Base-by-base conservation (phyloP, 75 land plant genomes). In the Picea sitchensis region DNA sequence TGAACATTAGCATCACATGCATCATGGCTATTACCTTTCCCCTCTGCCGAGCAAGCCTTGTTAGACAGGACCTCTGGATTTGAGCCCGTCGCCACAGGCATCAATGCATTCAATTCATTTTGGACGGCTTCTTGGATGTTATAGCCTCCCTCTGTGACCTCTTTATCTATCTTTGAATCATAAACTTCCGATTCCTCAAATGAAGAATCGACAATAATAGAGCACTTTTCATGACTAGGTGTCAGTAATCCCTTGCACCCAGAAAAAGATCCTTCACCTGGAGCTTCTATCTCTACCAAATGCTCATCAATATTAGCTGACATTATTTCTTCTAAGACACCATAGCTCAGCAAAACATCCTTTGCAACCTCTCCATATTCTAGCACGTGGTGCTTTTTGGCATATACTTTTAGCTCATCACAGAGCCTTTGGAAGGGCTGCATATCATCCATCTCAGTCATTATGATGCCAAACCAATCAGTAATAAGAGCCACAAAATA, bases 321-420 rank as follows among this genome's bases (percentile, higher is more conserved):
- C 47, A 69, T 69, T 17, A 69, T 20, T 44, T 82, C 85, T 61
- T 83, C 85, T 31, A 76, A 41, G 8, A 89, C 80, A 54, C 83
- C 83, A 76, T 89, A 91, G 13, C 71, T 81, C 44, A 76, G 76
- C 64, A 91, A 79, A 18, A 91, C 26, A 11, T 85, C 91, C 63
- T 85, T 85, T 34, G 85, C 83, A 72, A 81, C 9, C 58, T 91
- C 86, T 63, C 76, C 90, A 64, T 72, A 80, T 76, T 91, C 91
- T 26, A 58, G 61, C 47, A 91, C 76, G 17, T 85, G 80, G 58
- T 89, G 63, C 5, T 64, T 71, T 11, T 69, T 68, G 5, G 62
- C 83, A 82, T 91, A 91, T 9, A 82, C 54, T 76, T 83, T 87
- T 1, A 91, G 91, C 77, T 89, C 91, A 78, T 91, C 87, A 4